Conservation (phyloP, 257 asterid genomes). For the Echium plantagineum region DNA sequence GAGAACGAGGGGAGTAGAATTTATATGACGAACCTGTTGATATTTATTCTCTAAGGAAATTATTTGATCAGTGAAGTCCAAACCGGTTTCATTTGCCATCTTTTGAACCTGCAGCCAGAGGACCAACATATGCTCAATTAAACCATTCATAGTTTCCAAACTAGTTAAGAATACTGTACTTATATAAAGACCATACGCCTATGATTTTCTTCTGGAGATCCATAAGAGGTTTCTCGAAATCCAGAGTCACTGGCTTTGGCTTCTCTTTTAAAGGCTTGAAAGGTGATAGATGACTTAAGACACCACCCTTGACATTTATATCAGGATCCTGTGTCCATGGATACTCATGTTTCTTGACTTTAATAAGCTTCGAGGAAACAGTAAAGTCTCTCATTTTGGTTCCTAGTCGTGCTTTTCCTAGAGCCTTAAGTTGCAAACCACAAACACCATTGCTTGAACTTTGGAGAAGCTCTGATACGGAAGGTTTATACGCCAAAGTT, state of each 20-base stretch:
- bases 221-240: slow-evolving; percentile 79
- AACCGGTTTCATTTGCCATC: slow-evolving; percentile 91
- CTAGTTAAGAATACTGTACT: slow-evolving; percentile 1
- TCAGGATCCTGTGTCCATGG: slow-evolving; percentile 88
- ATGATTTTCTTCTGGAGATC: slow-evolving; percentile 64
- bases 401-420: slow-evolving; percentile 52
- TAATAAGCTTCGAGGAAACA: slow-evolving; percentile 52
- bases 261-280: slow-evolving; percentile 91
- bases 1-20: no score
- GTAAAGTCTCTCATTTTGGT: slow-evolving; percentile 39
- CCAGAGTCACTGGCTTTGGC: slow-evolving; percentile 84
- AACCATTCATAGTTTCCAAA: neutral
- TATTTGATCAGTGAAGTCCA: slow-evolving; percentile 76
- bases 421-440: slow-evolving; percentile 58
- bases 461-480: slow-evolving; percentile 67
- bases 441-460: slow-evolving; percentile 55
- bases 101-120: slow-evolving; percentile 54
- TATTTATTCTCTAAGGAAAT: slow-evolving; percentile 62
- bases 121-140: slow-evolving; percentile 7
- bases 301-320: slow-evolving; percentile 83
- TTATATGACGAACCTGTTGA: slow-evolving; percentile 51
- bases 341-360: slow-evolving; percentile 61
- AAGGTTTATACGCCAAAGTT: slow-evolving; percentile 42
- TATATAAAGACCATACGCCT: slow-evolving; percentile 38
- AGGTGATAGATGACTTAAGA: slow-evolving; percentile 68